Conservation (phyloP, 305 asterid species). For the Lippia alba region DNA sequence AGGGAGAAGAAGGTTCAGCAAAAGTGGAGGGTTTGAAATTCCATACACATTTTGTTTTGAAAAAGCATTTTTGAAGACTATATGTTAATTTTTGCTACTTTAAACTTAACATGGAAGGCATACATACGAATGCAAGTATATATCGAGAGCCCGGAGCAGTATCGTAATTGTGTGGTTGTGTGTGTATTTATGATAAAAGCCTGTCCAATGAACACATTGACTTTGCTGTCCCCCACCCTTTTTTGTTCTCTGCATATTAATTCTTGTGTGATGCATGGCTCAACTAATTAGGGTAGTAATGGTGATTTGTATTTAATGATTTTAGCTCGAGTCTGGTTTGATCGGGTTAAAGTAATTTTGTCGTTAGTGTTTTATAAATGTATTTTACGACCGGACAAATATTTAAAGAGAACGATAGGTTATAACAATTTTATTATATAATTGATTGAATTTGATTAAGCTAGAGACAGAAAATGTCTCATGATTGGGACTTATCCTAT, state of each 20-base stretch:
- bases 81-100: neutral
- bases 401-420: too few species aligned
- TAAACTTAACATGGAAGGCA: constrained; percentile 8
- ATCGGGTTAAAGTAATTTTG: too few species aligned
- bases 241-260: neutral
- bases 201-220: constrained; percentile 10
- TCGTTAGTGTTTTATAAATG: too few species aligned
- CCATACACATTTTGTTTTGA: constrained; percentile 36
- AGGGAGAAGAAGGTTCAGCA: constrained; percentile 33
- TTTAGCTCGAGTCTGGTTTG: too few species aligned
- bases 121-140: constrained; percentile 6
- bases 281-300: too few species aligned
- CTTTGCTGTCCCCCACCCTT: constrained; percentile 17
- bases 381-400: too few species aligned
- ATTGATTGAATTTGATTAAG: too few species aligned
- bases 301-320: too few species aligned
- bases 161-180: constrained; percentile 14
- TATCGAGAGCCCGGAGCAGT: neutral
- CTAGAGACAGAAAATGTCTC: too few species aligned
- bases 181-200: constrained; percentile 23
- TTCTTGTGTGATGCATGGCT: too few species aligned
- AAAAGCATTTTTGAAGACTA: neutral
- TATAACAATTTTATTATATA: too few species aligned
- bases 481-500: too few species aligned
- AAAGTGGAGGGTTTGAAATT: constrained; percentile 46